A percentile compares a stretch with the other conserved stretches of the same genome.
Conservation (phyloP, 2,329 filamentous ascomycete species). For the Aspergillus terreus region DNA sequence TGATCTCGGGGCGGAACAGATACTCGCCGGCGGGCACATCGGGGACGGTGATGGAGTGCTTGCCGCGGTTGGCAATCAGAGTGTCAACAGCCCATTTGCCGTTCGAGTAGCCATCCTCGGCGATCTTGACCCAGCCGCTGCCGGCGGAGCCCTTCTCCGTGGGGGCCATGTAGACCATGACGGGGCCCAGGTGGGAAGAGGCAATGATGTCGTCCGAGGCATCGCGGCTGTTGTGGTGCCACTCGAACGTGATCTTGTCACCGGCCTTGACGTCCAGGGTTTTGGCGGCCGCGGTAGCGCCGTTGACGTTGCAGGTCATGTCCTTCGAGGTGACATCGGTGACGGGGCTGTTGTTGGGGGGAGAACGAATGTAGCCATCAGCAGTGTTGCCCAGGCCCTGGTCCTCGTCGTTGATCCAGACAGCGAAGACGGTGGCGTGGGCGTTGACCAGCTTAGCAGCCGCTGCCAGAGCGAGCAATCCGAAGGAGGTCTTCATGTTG, state of each 20-base stretch:
- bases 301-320: constrained; percentile 22
- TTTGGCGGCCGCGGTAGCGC: constrained; percentile 12
- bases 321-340: constrained; percentile 18
- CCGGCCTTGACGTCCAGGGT: constrained; percentile 17
- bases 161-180: constrained; percentile 20
- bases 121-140: constrained; percentile 20
- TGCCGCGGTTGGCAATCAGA: constrained; percentile 18
- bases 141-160: constrained; percentile 16
- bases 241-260: constrained; percentile 22
- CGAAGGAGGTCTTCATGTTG: constrained; percentile 18
- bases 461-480: constrained; percentile 23
- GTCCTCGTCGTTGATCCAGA: constrained; percentile 22
- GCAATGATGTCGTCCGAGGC: constrained; percentile 21
- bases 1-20: constrained; percentile 22
- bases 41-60: constrained; percentile 20
- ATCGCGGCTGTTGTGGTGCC: constrained; percentile 18
- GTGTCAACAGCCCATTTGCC: constrained; percentile 18
- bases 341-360: constrained; percentile 20
- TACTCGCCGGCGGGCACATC: constrained; percentile 19
- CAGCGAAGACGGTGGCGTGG: constrained; percentile 19
- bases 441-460: constrained; percentile 16
- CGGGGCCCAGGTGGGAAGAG: constrained; percentile 16
- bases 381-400: constrained; percentile 17
- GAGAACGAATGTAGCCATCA: constrained; percentile 17
- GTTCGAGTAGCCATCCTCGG: constrained; percentile 17